Conservation (phyloP, 83 land plant genomes). For the Diphasiastrum complanatum region DNA sequence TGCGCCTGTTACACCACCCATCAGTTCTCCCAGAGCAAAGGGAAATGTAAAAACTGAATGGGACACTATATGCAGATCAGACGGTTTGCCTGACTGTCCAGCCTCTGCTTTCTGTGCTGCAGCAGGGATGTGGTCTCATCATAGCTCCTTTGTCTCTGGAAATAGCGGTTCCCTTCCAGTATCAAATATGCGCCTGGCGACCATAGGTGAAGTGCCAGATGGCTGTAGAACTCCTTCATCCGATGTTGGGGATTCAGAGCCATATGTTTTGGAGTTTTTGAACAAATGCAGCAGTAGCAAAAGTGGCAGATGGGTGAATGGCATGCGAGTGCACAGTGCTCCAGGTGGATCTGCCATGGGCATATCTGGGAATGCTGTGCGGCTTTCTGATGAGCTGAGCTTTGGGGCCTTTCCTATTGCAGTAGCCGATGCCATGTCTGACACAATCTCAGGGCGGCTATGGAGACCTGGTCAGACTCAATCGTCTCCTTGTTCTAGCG, state of each 20-base stretch:
- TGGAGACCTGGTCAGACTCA: background rate
- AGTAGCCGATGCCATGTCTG: too few relatives aligned
- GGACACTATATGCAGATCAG: background rate
- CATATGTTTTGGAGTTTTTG: background rate
- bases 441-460: background rate
- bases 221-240: constrained; percentile 7
- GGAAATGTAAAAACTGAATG: background rate
- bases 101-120: background rate
- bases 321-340: constrained; percentile 3
- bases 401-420: too few relatives aligned
- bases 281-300: constrained; percentile 4
- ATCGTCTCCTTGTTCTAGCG: background rate
- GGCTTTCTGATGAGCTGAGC: background rate
- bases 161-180: background rate
- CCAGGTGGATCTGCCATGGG: background rate
- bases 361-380: background rate
- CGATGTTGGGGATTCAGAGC: constrained; percentile 16
- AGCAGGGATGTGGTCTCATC: background rate
- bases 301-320: constrained; percentile 13
- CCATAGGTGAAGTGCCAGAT: background rate
- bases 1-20: constrained; percentile 12
- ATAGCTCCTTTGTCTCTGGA: background rate
- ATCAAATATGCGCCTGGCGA: background rate
- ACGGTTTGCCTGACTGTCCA: background rate
- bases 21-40: constrained; percentile 6